phyloP scores from a whole-genome alignment of 148 eudicot species.

The Diospyros lotus region DNA sequence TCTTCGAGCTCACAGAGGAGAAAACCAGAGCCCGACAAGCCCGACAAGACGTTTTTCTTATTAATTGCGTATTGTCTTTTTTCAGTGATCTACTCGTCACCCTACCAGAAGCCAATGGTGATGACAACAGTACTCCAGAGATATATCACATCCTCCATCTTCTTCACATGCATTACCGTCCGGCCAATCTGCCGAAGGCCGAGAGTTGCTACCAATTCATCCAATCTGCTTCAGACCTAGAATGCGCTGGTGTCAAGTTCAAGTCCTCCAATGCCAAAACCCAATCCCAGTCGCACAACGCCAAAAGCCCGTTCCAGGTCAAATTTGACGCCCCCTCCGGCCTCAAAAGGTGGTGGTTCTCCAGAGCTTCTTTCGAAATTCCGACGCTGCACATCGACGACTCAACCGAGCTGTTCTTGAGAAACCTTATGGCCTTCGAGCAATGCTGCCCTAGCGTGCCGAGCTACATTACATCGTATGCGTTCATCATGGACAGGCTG shows the following conservation, averaged over 20 bases:
- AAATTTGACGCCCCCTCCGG: not conserved
- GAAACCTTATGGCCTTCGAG: not conserved
- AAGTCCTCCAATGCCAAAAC: not conserved
- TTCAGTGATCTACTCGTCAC: not conserved
- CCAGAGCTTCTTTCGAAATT: not conserved
- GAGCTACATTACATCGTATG: not conserved
- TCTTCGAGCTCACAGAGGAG: not conserved
- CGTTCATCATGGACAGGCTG: not conserved
- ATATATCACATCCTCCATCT: not conserved
- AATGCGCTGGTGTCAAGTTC: slow-evolving; percentile 4
- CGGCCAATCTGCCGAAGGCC: no score
- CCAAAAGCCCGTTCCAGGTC: not conserved
- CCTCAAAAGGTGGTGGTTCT: not conserved
- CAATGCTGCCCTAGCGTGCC: not conserved
- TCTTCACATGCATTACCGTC: not conserved
- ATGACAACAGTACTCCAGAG: not conserved
- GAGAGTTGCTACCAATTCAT: not conserved
- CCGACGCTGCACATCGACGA: not conserved
- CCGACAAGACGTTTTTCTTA: not conserved
- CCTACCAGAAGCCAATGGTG: no score
- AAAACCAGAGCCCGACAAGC: not conserved
- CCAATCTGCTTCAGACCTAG: not conserved
- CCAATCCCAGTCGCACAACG: no score
- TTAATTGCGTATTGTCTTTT: not conserved
- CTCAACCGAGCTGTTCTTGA: not conserved